Evolutionary conservation across 2,329 filamentous ascomycete species (phyloP).

Genomic region (Daldinia sp.): DNA sequence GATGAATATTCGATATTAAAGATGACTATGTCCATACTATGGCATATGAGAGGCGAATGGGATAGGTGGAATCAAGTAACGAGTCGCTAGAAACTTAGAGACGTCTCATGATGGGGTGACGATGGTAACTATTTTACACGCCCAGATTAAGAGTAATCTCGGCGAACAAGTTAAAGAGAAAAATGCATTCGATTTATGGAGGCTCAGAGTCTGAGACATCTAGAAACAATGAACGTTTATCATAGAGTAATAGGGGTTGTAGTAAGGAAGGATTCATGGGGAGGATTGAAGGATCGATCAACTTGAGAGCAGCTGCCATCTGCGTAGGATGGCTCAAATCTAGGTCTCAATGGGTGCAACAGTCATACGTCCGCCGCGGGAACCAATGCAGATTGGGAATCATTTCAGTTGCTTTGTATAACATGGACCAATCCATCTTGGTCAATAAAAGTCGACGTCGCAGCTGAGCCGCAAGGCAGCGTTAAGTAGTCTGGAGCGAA

Average conservation of each 20-base stretch:
- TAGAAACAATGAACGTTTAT: conserved; percentile 18
- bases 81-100: conserved; percentile 1
- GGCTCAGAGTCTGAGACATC: conserved; percentile 14
- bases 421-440: conserved; percentile 5
- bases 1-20: background rate
- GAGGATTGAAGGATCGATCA: conserved; percentile 36
- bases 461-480: conserved; percentile 22
- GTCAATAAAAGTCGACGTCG: background rate
- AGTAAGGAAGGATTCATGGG: conserved; percentile 40
- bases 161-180: background rate
- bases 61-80: conserved; percentile 1
- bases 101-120: conserved; percentile 12
- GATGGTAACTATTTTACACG: background rate
- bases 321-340: conserved; percentile 1
- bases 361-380: conserved; percentile 10
- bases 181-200: background rate
- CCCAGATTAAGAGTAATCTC: background rate
- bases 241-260: conserved; percentile 15
- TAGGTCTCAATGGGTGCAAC: conserved; percentile 17
- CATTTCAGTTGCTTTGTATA: conserved; percentile 15
- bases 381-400: conserved; percentile 14
- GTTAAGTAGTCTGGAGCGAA: background rate
- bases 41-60: background rate
- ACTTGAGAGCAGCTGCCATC: conserved; percentile 30
- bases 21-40: background rate